Evolutionary conservation across 495 filamentous ascomycete species (phyloP), one percentile per base, ranked within the genome.

Genomic region (Aspergillus incahuasiensis): DNA sequence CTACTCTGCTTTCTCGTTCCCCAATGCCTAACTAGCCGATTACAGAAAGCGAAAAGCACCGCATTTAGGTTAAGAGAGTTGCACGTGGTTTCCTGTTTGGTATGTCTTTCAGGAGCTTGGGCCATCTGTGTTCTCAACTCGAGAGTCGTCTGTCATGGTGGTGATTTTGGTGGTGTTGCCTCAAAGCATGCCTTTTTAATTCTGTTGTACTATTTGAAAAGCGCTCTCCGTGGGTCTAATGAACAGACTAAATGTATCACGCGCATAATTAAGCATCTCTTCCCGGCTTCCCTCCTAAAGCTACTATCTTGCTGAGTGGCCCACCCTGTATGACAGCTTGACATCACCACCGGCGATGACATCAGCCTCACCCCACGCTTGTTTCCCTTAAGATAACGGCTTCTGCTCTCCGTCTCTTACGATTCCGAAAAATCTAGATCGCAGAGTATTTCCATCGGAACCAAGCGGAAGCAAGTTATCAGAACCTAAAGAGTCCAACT

Each of bases 41-140:
- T 57, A 68, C 67, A 91, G 88, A 91, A 73, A 90, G 85, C 72
- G 88, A 91, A 67, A 91, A 91, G 70, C 88, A 91, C 75, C 83
- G 88, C 24, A 83, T 87, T 61, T 86, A 73, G 11, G 47, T 22
- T 20, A 28, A 4, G 20, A 48, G 28, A 54, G 56, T 47, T 57
- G 48, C 40, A 32, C 52, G 41, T 49, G 35, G 18, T 53, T 32
- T 48, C 59, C 50, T 32, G 51, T 40, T 58, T 56, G 42, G 21
- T 57, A 56, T 57, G 24, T 49, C 39, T 57, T 54, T 41, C 28
- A 52, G 22, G 52, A 53, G 44, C 30, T 60, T 56, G 54, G 46
- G 46, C 42, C 44, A 44, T 55, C 38, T 49, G 41, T 46, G 21
- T 48, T 39, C 40, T 55, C 7, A 40, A 40, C 48, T 15, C 44